Evolutionary conservation across 495 filamentous ascomycete genomes (phyloP), one percentile per base, ranked within the genome.

Genomic region (Aspergillus olivimuriae): DNA sequence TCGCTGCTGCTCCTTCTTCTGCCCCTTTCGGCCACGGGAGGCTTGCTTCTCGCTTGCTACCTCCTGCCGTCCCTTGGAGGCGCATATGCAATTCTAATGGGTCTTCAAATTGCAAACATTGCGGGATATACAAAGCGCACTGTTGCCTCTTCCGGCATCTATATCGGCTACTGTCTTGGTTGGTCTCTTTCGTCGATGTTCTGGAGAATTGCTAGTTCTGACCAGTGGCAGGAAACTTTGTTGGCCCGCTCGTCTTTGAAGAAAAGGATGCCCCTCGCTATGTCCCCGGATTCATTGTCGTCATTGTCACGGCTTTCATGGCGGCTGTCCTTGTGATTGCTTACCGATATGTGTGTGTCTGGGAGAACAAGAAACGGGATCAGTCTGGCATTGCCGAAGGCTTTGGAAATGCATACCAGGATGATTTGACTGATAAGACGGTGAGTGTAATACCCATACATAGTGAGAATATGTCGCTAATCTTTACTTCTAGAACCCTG

Each of bases 51-150:
- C 42, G 69, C 60, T 5, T 61, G 57, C 11, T 63, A 65, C 30
- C 64, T 72, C 39, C 53, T 75, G 17, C 53, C 56, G 4, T 47
- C 56, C 0, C 37, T 49, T 33, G 56, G 56, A 7, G 50, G 47
- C 8, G 53, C 43, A 2, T 60, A 60, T 36, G 53, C 50, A 0
- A 50, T 60, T 6, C 38, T 49, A 1, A 71, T 75, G 65, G 64
- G 69, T 1, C 48, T 73, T 11, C 56, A 63, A 31, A 59, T 70
- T 31, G 70, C 68, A 7, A 73, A 74, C 49, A 70, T 60, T 38
- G 69, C 70, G 1, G 70, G 70, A 2, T 68, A 71, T 40, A 72
- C 66, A 1, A 70, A 70, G 46, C 57, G 65, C 9, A 58, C 61
- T 0, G 50, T 69, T 21, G 57, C 60, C 6, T 59, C 54, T 2